Base-by-base conservation (phyloP, 306 rosid species). In the Arachis stenosperma region DNA sequence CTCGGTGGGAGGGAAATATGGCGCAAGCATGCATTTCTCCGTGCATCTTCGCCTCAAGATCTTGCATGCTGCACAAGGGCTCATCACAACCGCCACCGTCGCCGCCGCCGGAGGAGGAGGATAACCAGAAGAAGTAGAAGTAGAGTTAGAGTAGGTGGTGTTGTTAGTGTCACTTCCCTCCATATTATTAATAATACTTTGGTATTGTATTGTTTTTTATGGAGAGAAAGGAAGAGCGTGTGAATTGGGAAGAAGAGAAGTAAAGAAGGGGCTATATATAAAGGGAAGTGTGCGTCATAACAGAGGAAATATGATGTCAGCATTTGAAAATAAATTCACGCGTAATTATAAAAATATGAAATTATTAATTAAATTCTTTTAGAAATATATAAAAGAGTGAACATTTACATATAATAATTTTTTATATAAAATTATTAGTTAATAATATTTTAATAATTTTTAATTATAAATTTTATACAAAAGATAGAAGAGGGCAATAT, bases 21-120 rank as follows among this genome's bases (percentile, higher is more conserved):
- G 98, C 3, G 98, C 97, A 75, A 93, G 81, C 0, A 93, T 92
- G 43, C 98, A 93, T 81, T 87, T 86, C 0, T 90, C 96, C 2
- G 92, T 88, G 10, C 98, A 93, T 68, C 97, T 80, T 40, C 98
- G 79, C 70, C 98, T 81, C 82, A 93, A 40, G 75, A 90, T 93
- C 85, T 89, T 93, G 78, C 98, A 93, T 0, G 98, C 98, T 48
- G 98, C 98, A 51, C 98, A 93, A 48, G 98, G 98, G 39, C 86
- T 93, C 54, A 87, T 63, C 2, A 93, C 82, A 43, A 85, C 80
- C 4, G 73, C 5, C 10, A 51, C 77, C 27, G 53, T 17, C 0
- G 17, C 3, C 5, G 52, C 36, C 3, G 68, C 47, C 22, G 54
- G 30, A 8, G 29, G 60, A 17, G 76, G 69, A 50, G 82, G 53